Base-by-base conservation (phyloP, 805 yeast species). In the Monosporozyma unispora region DNA sequence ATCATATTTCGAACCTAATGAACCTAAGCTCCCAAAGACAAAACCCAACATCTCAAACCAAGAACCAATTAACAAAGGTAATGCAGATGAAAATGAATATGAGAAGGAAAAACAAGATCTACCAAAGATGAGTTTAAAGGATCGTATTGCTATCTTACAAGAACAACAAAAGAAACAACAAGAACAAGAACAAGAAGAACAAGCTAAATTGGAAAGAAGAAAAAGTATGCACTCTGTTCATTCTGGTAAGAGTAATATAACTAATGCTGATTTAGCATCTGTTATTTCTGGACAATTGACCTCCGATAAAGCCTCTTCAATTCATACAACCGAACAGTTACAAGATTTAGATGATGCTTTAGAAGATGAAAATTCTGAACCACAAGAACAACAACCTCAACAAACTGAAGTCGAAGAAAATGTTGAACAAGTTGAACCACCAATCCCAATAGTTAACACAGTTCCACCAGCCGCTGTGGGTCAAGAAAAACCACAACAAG, bases 111-210 rank as follows among this genome's bases (percentile, higher is more conserved):
- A 77, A 50, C 78, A 73, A 27, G 83, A 75, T 29, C 78, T 75
- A 31, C 96, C 96, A 8, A 81, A 85, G 56, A 68, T 89, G 71
- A 83, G 95, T 50, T 71, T 91, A 58, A 84, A 84, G 62, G 97
- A 93, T 57, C 77, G 98, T 55, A 88, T 91, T 62, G 87, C 88
- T 4, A 59, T 87, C 59, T 72, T 91, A 46, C 96, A 90, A 63
- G 79, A 87, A 60, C 81, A 82, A 51, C 96, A 87, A 61, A 79
- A 78, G 51, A 85, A 84, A 60, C 95, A 87, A 57, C 86, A 83
- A 19, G 91, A 83, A 52, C 71, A 80, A 50, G 90, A 80, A 54
- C 83, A 80, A 3, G 77, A 77, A 3, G 79, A 82, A 7, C 59
- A 76, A 74, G 56, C 6, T 19, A 21, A 43, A 5, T 19, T 76